Evolutionary conservation across 345 rosid species (phyloP).

Genomic region (Adansonia digitata): DNA sequence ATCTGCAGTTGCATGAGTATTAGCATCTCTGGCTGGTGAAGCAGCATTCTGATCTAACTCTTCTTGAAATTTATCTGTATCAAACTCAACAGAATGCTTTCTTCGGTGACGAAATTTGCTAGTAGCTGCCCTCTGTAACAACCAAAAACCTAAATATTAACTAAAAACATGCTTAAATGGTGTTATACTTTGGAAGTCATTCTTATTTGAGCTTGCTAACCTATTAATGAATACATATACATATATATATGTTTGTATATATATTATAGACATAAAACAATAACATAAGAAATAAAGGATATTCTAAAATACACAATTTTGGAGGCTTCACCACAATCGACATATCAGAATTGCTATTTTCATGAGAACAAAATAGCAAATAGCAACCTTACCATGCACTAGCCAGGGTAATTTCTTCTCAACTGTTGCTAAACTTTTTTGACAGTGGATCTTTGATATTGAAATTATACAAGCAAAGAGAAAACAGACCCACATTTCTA

Average conservation of each 20-base stretch:
- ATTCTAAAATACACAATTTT: neutral
- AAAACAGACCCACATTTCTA: neutral
- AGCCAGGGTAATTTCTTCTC: neutral
- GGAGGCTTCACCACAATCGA: neutral
- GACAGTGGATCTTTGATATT: neutral
- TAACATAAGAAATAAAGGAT: neutral
- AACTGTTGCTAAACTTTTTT: neutral
- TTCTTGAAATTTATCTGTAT: conserved; percentile 42
- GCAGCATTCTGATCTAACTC: conserved; percentile 38
- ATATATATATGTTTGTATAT: neutral
- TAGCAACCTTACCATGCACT: neutral
- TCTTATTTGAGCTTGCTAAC: neutral
- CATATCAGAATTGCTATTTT: conserved; percentile 5
- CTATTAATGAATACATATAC: neutral
- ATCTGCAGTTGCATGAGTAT: conserved; percentile 29
- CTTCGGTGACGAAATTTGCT: conserved; percentile 58
- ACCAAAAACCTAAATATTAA: conserved; percentile 13
- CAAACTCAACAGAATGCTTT: conserved; percentile 59
- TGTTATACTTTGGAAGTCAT: neutral
- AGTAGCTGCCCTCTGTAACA: conserved; percentile 39
- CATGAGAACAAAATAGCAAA: neutral
- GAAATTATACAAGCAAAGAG: neutral
- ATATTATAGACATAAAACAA: too few relatives aligned
- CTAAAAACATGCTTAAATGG: neutral
- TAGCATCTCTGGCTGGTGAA: conserved; percentile 30